Base-by-base conservation (phyloP, 2,329 filamentous ascomycete genomes). In the Ophiostoma pallidulum region DNA sequence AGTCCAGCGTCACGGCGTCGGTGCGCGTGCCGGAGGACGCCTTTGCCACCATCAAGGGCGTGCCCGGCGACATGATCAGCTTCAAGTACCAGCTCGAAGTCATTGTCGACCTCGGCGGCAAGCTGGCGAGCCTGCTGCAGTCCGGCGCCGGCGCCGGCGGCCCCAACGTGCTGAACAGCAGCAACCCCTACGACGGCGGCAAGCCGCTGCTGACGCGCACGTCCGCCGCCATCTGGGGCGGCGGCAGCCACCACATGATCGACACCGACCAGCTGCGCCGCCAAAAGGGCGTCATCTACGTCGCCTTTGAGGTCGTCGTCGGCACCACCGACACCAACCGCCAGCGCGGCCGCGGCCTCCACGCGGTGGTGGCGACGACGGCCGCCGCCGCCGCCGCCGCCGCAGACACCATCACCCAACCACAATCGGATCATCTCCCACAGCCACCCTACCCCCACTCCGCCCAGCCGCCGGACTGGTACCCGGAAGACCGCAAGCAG, bases 81-180 rank as follows among this genome's bases (percentile, higher is more conserved):
- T 97, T 98, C 69, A 87, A 84, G 56, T 97, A 98, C 60, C 86
- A 90, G 56, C 76, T 96, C 18, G 92, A 98, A 64, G 86, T 96
- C 3, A 82, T 97, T 24, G 79, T 96, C 19, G 92, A 98, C 60
- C 73, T 97, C 0, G 90, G 92, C 40, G 91, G 91, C 32, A 92
- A 88, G 61, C 68, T 96, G 35, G 78, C 82, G 2, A 79, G 78
- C n/a, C 80, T 88, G 53, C 64, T 79, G 43, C 83, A 88, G 58
- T 75, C 80, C 36, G 76, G 50, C 12, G 77, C 16, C 76, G 77
- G 68, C 60, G 18, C 26, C 51, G 51, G 10, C 53, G 56, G 41
- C 55, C 40, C 51, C n/a, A 41, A 18, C 22, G 32, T 41, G 12
- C 22, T 37, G 24, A 44, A 41, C 32, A 55, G 70, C 54, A 59